phyloP scores from a whole-genome alignment of 768 basidiomycete species.

The Trametopsis cervina region DNA sequence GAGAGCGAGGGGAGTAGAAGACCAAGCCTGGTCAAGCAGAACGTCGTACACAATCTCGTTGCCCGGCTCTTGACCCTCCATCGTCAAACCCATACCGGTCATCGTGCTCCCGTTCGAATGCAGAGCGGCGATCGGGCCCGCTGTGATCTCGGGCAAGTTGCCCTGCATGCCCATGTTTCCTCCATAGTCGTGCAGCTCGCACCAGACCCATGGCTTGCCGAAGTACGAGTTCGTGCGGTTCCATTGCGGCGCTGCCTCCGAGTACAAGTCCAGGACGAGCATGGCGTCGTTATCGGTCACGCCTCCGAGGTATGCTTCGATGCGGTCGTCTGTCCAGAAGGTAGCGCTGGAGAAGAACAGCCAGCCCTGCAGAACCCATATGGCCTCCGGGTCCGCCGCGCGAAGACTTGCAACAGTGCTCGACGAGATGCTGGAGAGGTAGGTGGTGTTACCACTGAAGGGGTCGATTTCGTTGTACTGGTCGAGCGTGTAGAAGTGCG shows the following conservation, averaged over 20 bases:
- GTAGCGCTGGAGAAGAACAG: slow-evolving; percentile 29
- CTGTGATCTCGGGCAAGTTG: slow-evolving; percentile 29
- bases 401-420: slow-evolving; percentile 30
- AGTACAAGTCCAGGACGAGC: slow-evolving; percentile 36
- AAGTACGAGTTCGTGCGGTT: slow-evolving; percentile 32
- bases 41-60: slow-evolving; percentile 38
- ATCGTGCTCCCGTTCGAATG: slow-evolving; percentile 25
- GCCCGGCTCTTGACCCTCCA: slow-evolving; percentile 33
- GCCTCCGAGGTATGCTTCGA: slow-evolving; percentile 33
- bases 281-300: slow-evolving; percentile 30
- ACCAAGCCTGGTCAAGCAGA: slow-evolving; percentile 37
- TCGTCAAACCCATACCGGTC: slow-evolving; percentile 33
- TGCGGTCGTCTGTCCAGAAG: slow-evolving; percentile 35
- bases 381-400: slow-evolving; percentile 32
- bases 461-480: slow-evolving; percentile 39
- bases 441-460: slow-evolving; percentile 25
- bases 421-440: slow-evolving; percentile 28
- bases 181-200: slow-evolving; percentile 33
- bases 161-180: slow-evolving; percentile 31
- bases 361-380: slow-evolving; percentile 40
- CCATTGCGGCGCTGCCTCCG: slow-evolving; percentile 36
- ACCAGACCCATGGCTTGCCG: slow-evolving; percentile 37
- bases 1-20: slow-evolving; percentile 25
- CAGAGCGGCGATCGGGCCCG: slow-evolving; percentile 27
- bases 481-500: slow-evolving; percentile 38